Evolutionary conservation across 2,329 filamentous ascomycete species (phyloP), one percentile per base, ranked within the genome.

Genomic region (Chaetomium sp.): DNA sequence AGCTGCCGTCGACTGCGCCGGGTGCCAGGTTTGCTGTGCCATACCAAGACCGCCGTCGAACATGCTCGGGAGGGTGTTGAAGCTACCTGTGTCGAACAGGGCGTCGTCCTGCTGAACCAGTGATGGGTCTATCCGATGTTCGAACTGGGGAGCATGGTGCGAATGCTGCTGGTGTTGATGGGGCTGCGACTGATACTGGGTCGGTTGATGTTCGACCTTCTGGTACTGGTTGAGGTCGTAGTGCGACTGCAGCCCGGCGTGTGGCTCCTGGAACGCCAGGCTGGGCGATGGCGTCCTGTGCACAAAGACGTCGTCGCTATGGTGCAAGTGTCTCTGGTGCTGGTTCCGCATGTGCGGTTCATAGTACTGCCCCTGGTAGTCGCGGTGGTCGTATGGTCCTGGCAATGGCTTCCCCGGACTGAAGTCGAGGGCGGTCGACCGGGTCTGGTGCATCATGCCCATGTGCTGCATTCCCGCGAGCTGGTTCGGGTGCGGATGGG

Each of bases 331-430:
- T 25, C 67, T 68, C 57, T 70, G 65, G 29, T 67, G 68, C 54
- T 68, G 65, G 58, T 71, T 70, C 57, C 70, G 70, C 55, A 72
- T 66, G 29, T 74, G 70, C 25, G 70, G 71, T 53, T 78, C 78
- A 59, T 78, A 78, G 68, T 79, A 79, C 68, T 78, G 77, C 33
- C 71, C 69, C 1, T 68, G 66, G 16, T 77, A 64, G 21, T 71
- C 68, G 2, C 72, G 67, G 19, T 74, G 66, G 60, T 73, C 76
- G 69, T 81, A 82, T 21, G 74, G 74, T 27, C 71, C 70, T n/a
- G 78, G 73, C 62, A 76, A 67, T n/a, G 75, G 75, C 70, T 78
- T 78, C 21, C 72, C 74, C 3, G 75, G 74, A 65, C 77, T 75
- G 42, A 74, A 75, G 27, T 77, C 75, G 62, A 77, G 78, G 25